Evolutionary conservation across 192 early-diverging fungal genomes (phyloP), one percentile per base, ranked within the genome.

Genomic region (Ramicandelaber brevisporus): DNA sequence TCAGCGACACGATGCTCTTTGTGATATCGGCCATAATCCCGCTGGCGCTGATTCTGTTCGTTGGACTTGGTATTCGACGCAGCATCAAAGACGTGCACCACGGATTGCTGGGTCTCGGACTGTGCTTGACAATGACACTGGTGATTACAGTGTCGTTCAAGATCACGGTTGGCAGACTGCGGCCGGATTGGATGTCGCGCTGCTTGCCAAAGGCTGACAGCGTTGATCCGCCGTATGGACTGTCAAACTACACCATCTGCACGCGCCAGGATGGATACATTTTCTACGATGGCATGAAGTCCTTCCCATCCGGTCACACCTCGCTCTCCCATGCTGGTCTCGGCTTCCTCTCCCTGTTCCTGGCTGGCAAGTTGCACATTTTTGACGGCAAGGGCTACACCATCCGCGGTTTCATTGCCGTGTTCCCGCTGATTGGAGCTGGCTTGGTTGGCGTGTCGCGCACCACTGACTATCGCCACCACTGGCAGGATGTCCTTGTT

Each of bases 291-390:
- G 83, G 78, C 0, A 70, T 81, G 38, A 73, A 71, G 48, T 72
- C 66, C 37, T 95, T 88, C 32, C 74, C 75, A 1, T 77, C 72
- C 5, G 88, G 88, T 2, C 88, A 95, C 44, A 63, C 88, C 1
- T 75, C 73, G 14, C 64, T 71, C 32, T 53, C 65, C 3, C 75
- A 75, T 52, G 70, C 65, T 3, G 76, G 76, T 1, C 36, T 79
- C 30, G 59, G 61, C 9, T 79, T 58, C 30, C 34, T 79, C 15
- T 55, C 57, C 18, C 42, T 66, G 18, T 75, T 56, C 28, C 41
- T 79, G 22, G 76, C 70, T 17, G 75, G 72, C 21, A 75, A 79
- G 33, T 53, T 79, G 23, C 63, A 70, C 17, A 17, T 79, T 10
- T 48, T 51, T 33, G 77, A 81, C 44, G 48, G 46, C 23, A 42